These are phyloP conservation scores for Voacanga thouarsii DNA, from an alignment of 257 asterid genomes.

Conservation along the genomic window DNA sequence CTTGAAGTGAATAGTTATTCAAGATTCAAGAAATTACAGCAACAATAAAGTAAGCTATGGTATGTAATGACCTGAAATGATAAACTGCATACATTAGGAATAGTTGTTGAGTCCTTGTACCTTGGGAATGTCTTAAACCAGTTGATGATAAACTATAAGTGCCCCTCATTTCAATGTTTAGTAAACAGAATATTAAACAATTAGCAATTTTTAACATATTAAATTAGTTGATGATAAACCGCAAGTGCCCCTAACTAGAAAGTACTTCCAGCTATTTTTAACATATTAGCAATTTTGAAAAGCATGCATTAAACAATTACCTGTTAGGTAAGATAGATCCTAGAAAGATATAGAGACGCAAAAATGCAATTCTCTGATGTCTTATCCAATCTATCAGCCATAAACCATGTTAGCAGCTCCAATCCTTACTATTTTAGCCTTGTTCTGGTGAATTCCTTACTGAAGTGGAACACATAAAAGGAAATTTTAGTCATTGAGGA, in stretches of 20 bases:
- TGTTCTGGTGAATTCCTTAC: background rate
- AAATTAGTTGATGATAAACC: no score
- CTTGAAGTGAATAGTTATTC: constrained; percentile 17
- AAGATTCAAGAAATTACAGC: constrained; percentile 18
- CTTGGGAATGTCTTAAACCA: constrained; percentile 28
- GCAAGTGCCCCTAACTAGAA: no score
- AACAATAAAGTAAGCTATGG: constrained; percentile 26
- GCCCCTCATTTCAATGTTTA: no score
- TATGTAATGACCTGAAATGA: constrained; percentile 25
- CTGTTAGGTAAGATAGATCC: background rate
- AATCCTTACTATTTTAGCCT: no score
- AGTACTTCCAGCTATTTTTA: background rate
- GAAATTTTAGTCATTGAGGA: no score
- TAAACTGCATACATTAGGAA: no score
- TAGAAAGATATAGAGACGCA: background rate
- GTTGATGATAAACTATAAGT: constrained; percentile 26
- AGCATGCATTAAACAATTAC: background rate
- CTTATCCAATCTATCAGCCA: background rate
- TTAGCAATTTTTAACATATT: no score
- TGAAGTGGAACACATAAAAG: background rate
- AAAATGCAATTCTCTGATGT: background rate
- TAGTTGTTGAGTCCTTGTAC: constrained; percentile 23
- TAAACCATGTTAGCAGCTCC: background rate
- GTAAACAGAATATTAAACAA: no score
- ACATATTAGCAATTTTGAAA: background rate